Percentiles rank a stretch among this genome's conserved stretches.
phyloP scores from a whole-genome alignment of 2,329 filamentous ascomycete species.

The Malbranchea zuffiana region DNA sequence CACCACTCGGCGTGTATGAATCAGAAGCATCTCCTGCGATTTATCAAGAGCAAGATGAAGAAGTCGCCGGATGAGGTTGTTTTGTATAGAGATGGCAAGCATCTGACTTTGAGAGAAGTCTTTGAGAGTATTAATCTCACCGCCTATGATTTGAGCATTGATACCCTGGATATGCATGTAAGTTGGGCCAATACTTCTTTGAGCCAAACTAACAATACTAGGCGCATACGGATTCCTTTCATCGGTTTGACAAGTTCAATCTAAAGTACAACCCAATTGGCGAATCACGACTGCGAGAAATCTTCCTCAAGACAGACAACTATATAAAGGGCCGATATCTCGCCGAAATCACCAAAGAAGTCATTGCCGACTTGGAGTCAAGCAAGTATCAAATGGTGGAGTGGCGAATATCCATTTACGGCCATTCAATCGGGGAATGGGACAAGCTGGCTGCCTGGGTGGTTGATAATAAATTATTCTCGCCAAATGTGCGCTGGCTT shows the following conservation, averaged over 20 bases:
- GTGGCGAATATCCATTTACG: conserved; percentile 97
- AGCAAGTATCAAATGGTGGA: conserved; percentile 99
- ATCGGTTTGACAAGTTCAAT: conserved; percentile 99
- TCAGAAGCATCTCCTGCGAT: conserved; percentile 92
- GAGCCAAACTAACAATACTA: conserved; percentile 24
- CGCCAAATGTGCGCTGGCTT: conserved; percentile 93
- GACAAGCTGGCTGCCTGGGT: conserved; percentile 97
- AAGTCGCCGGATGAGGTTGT: conserved; percentile 92
- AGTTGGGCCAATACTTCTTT: conserved; percentile 26
- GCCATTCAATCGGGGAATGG: conserved; percentile 86
- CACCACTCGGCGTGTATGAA: conserved; percentile 99
- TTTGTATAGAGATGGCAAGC: conserved; percentile 79
- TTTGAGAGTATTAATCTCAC: conserved; percentile 97
- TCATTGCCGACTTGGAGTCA: conserved; percentile 91
- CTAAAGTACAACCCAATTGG: conserved; percentile 97
- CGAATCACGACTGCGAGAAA: conserved; percentile 89
- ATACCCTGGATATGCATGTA: conserved; percentile 97
- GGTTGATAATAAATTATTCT: conserved; percentile 94
- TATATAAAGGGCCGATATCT: conserved; percentile 92
- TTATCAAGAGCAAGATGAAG: conserved; percentile 99
- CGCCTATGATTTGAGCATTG: conserved; percentile 94
- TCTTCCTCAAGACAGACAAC: conserved; percentile 98
- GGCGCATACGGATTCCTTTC: conserved; percentile 95
- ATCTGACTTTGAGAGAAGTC: conserved; percentile 82
- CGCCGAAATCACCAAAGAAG: conserved; percentile 95